A percentile compares a stretch with the other conserved stretches of the same genome.
Conservation (phyloP, 371 early-diverging fungal species). For the Dichotomocladium elegans region DNA sequence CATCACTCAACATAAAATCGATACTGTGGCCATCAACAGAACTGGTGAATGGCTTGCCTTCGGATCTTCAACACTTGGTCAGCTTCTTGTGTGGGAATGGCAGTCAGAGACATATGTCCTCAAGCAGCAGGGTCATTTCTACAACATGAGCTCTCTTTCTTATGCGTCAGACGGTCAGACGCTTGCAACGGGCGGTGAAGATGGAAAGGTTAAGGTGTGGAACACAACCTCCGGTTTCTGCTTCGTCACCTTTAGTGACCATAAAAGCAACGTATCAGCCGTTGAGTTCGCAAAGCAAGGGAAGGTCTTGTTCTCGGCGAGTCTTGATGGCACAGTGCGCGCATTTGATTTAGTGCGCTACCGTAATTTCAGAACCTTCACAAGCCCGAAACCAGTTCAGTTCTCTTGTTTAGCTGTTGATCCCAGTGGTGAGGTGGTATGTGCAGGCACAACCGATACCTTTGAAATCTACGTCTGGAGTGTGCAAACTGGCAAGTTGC, state of each 20-base stretch:
- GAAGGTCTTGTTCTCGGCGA: constrained; percentile 91
- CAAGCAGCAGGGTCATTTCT: constrained; percentile 97
- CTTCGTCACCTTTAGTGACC: constrained; percentile 96
- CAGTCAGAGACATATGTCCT: constrained; percentile 96
- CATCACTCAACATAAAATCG: constrained; percentile 92
- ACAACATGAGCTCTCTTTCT: constrained; percentile 85
- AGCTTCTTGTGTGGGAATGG: constrained; percentile 99
- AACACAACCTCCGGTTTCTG: constrained; percentile 93
- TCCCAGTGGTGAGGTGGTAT: constrained; percentile 94
- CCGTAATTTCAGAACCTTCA: constrained; percentile 96
- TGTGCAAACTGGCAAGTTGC: constrained; percentile 93
- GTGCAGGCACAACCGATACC: constrained; percentile 92
- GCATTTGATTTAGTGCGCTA: constrained; percentile 96
- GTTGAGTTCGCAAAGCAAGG: constrained; percentile 91
- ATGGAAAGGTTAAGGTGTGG: constrained; percentile 97
- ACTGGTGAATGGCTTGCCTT: constrained; percentile 98
- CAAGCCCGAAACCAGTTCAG: constrained; percentile 94
- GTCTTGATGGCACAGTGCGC: constrained; percentile 96
- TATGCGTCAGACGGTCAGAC: constrained; percentile 95
- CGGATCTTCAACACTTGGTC: constrained; percentile 87
- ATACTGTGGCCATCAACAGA: constrained; percentile 81
- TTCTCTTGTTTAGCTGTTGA: constrained; percentile 92
- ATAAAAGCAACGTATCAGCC: constrained; percentile 77
- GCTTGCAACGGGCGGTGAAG: constrained; percentile 95
- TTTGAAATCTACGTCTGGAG: constrained; percentile 98